Evolutionary conservation across 495 filamentous ascomycete species (phyloP).

Genomic region (Hypomontagnella submonticulosa): DNA sequence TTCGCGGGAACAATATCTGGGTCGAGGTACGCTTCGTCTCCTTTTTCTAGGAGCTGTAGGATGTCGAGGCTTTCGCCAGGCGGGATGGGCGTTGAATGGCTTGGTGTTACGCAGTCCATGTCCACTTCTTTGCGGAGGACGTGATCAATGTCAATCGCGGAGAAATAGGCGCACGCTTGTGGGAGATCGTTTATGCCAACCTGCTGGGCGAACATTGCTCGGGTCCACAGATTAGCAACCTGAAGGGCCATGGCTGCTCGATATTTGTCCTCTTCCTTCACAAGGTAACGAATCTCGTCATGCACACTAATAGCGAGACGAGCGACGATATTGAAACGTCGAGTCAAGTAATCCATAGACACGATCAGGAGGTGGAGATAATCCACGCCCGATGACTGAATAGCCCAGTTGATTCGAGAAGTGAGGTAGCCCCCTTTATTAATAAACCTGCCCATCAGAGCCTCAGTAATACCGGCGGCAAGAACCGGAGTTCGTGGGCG

Average conservation of each 20-base stretch:
- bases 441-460: slow-evolving; percentile 86
- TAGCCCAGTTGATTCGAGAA: slow-evolving; percentile 98
- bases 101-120: slow-evolving; percentile 96
- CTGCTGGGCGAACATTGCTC: slow-evolving; percentile 96
- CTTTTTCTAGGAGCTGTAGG: slow-evolving; percentile 74
- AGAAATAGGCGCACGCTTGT: slow-evolving; percentile 94
- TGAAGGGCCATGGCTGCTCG: slow-evolving; percentile 90
- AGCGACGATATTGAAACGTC: slow-evolving; percentile 84
- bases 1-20: slow-evolving; percentile 62
- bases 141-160: slow-evolving; percentile 91
- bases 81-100: slow-evolving; percentile 79
- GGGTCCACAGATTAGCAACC: slow-evolving; percentile 94
- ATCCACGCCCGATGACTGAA: slow-evolving; percentile 96
- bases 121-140: slow-evolving; percentile 97
- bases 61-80: slow-evolving; percentile 91
- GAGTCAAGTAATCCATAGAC: slow-evolving; percentile 90
- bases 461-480: slow-evolving; percentile 97
- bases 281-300: slow-evolving; percentile 96
- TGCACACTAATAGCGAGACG: slow-evolving; percentile 94
- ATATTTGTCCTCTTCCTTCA: slow-evolving; percentile 87
- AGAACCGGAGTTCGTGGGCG: slow-evolving; percentile 89
- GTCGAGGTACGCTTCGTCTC: slow-evolving; percentile 71
- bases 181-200: slow-evolving; percentile 96
- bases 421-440: slow-evolving; percentile 94
- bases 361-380: slow-evolving; percentile 96